These are phyloP conservation scores for Chrysanthemum lavandulifolium DNA, from an alignment of 129 eudicot genomes.

Conservation along the genomic window DNA sequence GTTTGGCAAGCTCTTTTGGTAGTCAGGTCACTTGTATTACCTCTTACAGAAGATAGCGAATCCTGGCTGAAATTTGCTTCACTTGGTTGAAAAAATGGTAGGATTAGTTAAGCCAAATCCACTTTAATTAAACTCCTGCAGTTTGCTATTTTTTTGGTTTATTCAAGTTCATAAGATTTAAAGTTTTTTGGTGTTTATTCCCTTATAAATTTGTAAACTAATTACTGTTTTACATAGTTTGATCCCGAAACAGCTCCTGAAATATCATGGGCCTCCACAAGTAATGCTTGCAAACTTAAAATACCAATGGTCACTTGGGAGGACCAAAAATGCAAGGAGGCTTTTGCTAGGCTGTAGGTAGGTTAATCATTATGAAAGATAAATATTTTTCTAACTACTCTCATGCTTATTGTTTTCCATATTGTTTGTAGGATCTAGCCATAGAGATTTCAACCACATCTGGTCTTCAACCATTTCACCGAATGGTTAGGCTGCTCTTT, in stretches of 20 bases:
- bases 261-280: conserved; percentile 88
- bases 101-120: conserved; percentile 89
- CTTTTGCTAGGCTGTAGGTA: conserved; percentile 85
- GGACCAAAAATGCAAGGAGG: conserved; percentile 87
- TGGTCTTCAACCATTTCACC: conserved; percentile 40
- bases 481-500: conserved; percentile 30
- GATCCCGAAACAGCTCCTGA: conserved; percentile 91
- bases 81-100: conserved; percentile 88
- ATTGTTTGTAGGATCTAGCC: conserved; percentile 58
- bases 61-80: conserved; percentile 95
- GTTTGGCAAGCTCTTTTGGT: conserved; percentile 98
- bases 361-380: conserved; percentile 14
- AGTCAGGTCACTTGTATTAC: conserved; percentile 89
- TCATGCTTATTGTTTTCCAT: neutral
- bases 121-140: conserved; percentile 86
- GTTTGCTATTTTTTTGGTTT: conserved; percentile 40
- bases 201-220: neutral
- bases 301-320: conserved; percentile 97
- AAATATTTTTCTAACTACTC: neutral
- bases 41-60: conserved; percentile 91
- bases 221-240: conserved; percentile 46
- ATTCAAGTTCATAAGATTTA: neutral
- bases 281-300: conserved; percentile 83
- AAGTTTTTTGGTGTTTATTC: conserved; percentile 3
- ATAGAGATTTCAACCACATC: conserved; percentile 60